Conservation (phyloP, 2,329 filamentous ascomycete species). For the Botryotinia calthae region DNA sequence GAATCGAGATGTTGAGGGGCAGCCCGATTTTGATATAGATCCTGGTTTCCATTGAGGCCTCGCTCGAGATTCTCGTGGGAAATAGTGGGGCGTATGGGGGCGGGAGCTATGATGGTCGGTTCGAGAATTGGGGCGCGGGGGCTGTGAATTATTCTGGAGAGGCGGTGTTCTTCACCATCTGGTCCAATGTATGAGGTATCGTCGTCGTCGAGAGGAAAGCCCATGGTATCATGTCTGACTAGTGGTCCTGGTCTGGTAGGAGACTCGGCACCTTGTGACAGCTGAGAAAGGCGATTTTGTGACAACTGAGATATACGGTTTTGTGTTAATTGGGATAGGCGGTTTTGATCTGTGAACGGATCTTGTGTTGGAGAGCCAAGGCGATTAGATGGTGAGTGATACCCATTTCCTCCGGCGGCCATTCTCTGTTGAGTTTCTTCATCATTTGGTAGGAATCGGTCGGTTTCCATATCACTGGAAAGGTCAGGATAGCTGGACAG, state of each 20-base stretch:
- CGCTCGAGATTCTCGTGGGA: conserved; percentile 14
- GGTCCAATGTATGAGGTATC: conserved; percentile 16
- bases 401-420: conserved; percentile 5
- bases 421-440: conserved; percentile 19
- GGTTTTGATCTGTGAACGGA: conserved; percentile 17
- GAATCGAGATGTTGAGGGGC: conserved; percentile 6
- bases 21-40: background rate
- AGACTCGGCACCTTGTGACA: background rate
- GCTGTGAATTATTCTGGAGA: conserved; percentile 3
- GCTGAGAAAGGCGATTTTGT: conserved; percentile 12
- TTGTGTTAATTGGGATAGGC: background rate
- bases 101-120: conserved; percentile 6
- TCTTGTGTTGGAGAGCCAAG: conserved; percentile 10
- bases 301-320: background rate
- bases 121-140: conserved; percentile 5
- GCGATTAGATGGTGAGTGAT: conserved; percentile 1
- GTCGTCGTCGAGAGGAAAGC: conserved; percentile 27
- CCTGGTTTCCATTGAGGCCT: background rate
- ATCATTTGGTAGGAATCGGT: conserved; percentile 23
- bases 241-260: background rate
- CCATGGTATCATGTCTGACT: conserved; percentile 29
- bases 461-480: conserved; percentile 21
- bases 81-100: conserved; percentile 3
- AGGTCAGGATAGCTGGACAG: conserved; percentile 20
- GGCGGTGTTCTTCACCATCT: conserved; percentile 5